These are phyloP conservation scores for Chlorella sp. DNA, from an alignment of 139 green algal genomes.

Conservation along the genomic window DNA sequence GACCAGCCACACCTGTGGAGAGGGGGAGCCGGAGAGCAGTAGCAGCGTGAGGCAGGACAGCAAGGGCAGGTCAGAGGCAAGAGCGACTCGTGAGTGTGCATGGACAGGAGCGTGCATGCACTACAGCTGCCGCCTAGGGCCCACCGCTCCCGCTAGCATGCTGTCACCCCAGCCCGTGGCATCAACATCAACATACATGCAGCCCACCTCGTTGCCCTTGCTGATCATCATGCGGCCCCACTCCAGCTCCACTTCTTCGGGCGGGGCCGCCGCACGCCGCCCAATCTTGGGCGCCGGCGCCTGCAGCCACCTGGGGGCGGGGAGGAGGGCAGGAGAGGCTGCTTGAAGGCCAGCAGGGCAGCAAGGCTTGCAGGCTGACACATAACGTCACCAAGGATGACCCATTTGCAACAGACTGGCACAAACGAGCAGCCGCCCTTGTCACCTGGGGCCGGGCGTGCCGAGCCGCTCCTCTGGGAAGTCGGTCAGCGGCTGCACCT, in stretches of 20 bases:
- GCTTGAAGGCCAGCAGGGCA: too few relatives aligned
- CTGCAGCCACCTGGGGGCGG: constrained; percentile 41
- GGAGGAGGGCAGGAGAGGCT: background rate
- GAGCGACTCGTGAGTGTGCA: too few relatives aligned
- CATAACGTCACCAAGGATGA: too few relatives aligned
- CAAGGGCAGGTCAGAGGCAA: background rate
- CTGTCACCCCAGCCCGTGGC: too few relatives aligned
- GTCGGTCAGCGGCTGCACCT: constrained; percentile 63
- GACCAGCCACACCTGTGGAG: constrained; percentile 52
- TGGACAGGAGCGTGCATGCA: too few relatives aligned
- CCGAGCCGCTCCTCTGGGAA: constrained; percentile 59
- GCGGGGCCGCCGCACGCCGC: background rate
- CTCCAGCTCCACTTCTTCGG: constrained; percentile 33
- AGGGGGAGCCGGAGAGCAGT: background rate
- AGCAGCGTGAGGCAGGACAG: background rate
- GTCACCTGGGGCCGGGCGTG: constrained; percentile 42
- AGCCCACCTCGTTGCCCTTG: constrained; percentile 43
- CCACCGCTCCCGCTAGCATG: too few relatives aligned
- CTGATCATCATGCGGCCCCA: constrained; percentile 39
- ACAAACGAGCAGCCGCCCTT: too few relatives aligned
- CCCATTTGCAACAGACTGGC: too few relatives aligned
- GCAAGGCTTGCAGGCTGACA: too few relatives aligned
- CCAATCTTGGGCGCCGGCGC: constrained; percentile 41
- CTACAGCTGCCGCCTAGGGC: too few relatives aligned
- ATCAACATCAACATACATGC: background rate